Base-by-base conservation (phyloP, 2,329 filamentous ascomycete genomes). In the Ophiostoma sp. region DNA sequence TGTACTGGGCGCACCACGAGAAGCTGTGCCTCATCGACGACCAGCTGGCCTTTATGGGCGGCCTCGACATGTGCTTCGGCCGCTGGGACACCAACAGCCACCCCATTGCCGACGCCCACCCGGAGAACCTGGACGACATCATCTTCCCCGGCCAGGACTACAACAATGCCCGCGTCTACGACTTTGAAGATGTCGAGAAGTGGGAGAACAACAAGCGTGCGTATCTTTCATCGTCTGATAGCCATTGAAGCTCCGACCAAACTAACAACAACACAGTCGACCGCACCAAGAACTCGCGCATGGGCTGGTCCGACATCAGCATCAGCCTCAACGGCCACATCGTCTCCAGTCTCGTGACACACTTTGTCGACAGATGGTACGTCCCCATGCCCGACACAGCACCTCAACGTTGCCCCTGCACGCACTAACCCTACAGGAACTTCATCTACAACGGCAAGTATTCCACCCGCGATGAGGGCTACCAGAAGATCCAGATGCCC, bases 1-100 rank as follows among this genome's bases (percentile, higher is more conserved):
- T 97, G 0, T 97, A 92, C 79, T 97, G 93, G 93, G 92, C 93
- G 2, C 93, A 97, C 75, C 93, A 97, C 75, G 93, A 97, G 80
- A 97, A 97, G 79, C 85, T 97, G 0, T 92, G 92, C 74, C 77
- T 97, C 1, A 81, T 97, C 20, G 93, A 97, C 77, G 87, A 89
- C n/a, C 83, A 84, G 11, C 83, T 89, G 70, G 93, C 90, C 1
- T 97, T 97, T 77, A 97, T 97, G 93, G 93, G 93, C 67, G 94
- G 93, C 27, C 82, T 97, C 1, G 93, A 97, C 79, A 83, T 96
- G 76, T 97, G 86, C 77, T 97, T 93, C 76, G 93, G 93, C 48
- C 86, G 93, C 76, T 97, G 91, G 87, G 93, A 97, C 75, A 96
- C 92, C 7, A 92, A 92, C 78, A 88, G 90, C 71, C 94, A 97